Base-by-base conservation (phyloP, 1,284 basidiomycete genomes). In the Cryptococcus maquisensis region DNA sequence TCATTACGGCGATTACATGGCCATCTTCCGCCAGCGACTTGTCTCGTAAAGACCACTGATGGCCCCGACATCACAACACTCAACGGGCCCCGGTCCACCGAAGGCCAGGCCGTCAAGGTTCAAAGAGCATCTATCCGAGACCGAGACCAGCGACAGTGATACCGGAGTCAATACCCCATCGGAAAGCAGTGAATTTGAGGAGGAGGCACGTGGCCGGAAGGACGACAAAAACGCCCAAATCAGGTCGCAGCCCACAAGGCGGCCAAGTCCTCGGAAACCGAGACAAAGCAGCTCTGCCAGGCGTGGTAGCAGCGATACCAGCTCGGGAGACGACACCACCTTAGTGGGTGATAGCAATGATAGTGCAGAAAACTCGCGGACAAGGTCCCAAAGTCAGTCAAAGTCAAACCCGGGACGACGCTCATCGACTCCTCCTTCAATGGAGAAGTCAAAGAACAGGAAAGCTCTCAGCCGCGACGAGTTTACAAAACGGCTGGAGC, bases 71-170 rank as follows among this genome's bases (percentile, higher is more conserved):
- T 18, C 16, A n/a, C 23, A 26, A 43, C n/a, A 10, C 20, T 16
- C 49, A 41, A 21, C 49, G 23, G 37, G 49, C 9, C n/a, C 49
- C 39, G 37, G 49, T 48, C 47, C 35, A 20, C 36, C 47, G n/a
- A 48, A 36, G 32, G 23, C 18, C 9, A 23, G 43, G 21, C 24
- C 18, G 6, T 45, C 43, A 9, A 20, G 26, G 43, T 20, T 20
- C 43, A 9, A 10, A 45, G 23, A 45, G 43, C 7, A 45, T 12
- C 24, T 20, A 7, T 36, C 46, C 6, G 32, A 32, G 15, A 38
- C 26, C 35, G 36, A 40, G 13, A 20, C n/a, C 39, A 40, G 39
- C 39, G n/a, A 6, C n/a, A 40, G 23, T 44, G 20, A 10, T 7
- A 44, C 43, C 8, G 43, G 23, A 20, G 23, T 21, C 24, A 2